Evolutionary conservation across 1,284 basidiomycete genomes (phyloP), one percentile per base, ranked within the genome.

Genomic region (Puccinia coronata): DNA sequence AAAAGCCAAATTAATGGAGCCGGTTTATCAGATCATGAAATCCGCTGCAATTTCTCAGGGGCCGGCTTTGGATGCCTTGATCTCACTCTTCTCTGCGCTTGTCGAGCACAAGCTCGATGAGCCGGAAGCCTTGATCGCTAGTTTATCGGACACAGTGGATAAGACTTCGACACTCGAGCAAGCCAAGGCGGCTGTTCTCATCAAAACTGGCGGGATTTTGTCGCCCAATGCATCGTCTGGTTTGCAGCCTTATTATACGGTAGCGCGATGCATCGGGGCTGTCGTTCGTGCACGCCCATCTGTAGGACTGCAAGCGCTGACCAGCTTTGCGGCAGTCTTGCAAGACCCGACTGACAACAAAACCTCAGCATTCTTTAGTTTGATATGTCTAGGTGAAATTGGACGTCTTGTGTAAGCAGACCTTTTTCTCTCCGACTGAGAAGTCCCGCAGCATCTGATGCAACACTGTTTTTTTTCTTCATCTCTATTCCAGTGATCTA

Each of bases 341-440:
- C 82, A 91, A 90, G 87, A 88, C 0, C 89, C 91, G 5, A 93
- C 93, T 85, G 89, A 91, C 9, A 90, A 90, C 82, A 86, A 91
- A 31, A 88, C 90, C 0, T 88, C 91, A 57, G 88, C 92, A 25
- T 91, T 93, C 63, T 89, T 98, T n/a, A 92, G 93, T 82, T 88
- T 98, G 65, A 88, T 96, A 23, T 92, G 93, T 57, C 88, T 97
- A 71, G 95, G 95, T 76, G 95, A 98, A 86, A 89, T 97, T 51
- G 95, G 95, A 39, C 91, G 94, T 43, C 91, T 91, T 84, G 91
- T 92, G 94, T 95, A 83, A 84, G 91, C 84, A 25, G 34, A 49
- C 31, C 12, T 20, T 6, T 28, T 14, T n/a, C n/a, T n/a, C n/a
- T n/a, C n/a, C 39, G 25, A 1, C 2, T 61, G 36, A 20, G 36